phyloP scores from a whole-genome alignment of 345 rosid genomes.

The Populus deltoides region DNA sequence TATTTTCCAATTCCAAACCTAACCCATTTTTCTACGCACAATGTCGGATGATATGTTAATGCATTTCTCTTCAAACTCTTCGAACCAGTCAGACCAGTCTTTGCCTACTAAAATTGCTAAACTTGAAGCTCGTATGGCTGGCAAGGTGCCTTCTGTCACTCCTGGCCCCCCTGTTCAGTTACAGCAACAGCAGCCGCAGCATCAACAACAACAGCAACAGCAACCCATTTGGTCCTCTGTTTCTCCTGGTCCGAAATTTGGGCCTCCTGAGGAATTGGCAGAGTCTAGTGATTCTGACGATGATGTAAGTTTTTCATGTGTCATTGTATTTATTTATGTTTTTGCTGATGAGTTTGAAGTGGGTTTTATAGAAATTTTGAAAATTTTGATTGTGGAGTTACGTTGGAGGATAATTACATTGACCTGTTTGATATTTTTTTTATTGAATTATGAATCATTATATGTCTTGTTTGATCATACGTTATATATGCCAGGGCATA shows the following conservation, averaged over 20 bases:
- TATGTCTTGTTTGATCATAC: background rate
- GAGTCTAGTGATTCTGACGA: slow-evolving; percentile 88
- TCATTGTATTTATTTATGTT: background rate
- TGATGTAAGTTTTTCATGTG: slow-evolving; percentile 23
- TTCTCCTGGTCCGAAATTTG: slow-evolving; percentile 48
- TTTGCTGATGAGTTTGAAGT: background rate
- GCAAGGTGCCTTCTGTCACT: slow-evolving; percentile 53
- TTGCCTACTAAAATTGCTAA: slow-evolving; percentile 92
- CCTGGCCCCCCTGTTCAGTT: slow-evolving; percentile 16
- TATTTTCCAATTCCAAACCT: background rate
- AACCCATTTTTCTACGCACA: background rate
- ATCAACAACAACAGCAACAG: slow-evolving; percentile 35
- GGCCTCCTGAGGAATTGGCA: slow-evolving; percentile 42
- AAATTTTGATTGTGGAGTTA: background rate
- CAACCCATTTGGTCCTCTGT: slow-evolving; percentile 51
- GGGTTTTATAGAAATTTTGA: background rate
- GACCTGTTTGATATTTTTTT: background rate
- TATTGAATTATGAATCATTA: background rate
- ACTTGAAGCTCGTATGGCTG: slow-evolving; percentile 98
- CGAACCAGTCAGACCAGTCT: slow-evolving; percentile 94
- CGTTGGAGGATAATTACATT: background rate
- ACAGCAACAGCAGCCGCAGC: slow-evolving; percentile 14
- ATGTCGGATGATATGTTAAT: slow-evolving; percentile 88
- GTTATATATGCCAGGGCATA: background rate
- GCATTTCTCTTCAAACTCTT: slow-evolving; percentile 92